Evolutionary conservation across 2,329 filamentous ascomycete species (phyloP).

Genomic region (Aspergillus brasiliensis): DNA sequence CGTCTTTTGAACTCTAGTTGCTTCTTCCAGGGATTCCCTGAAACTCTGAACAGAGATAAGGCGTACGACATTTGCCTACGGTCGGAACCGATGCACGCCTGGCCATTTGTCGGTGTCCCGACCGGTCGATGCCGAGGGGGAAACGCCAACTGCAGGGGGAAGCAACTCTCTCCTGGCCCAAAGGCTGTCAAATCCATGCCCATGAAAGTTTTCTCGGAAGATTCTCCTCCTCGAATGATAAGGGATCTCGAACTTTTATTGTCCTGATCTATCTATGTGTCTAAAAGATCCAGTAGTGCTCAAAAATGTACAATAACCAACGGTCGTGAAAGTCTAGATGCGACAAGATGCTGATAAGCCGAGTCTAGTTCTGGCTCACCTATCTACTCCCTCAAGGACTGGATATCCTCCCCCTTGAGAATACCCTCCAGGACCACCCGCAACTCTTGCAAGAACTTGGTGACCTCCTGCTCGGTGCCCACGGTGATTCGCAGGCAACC

Average conservation of each 20-base stretch:
- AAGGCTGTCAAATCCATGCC: background rate
- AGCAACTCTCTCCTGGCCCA: background rate
- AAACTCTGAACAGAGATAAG: background rate
- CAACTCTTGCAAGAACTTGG: constrained; percentile 72
- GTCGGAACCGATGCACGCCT: background rate
- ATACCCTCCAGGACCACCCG: constrained; percentile 53
- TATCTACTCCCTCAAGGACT: constrained; percentile 20
- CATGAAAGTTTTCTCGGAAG: background rate
- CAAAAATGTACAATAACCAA: constrained; percentile 3
- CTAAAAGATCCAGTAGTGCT: background rate
- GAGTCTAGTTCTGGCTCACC: background rate
- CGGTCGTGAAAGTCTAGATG: constrained; percentile 5
- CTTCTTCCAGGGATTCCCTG: background rate
- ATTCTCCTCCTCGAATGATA: background rate
- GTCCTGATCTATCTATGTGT: background rate
- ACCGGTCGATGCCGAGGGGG: background rate
- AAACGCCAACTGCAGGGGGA: background rate
- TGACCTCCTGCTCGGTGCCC: constrained; percentile 84
- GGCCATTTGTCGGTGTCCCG: background rate
- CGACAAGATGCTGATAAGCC: background rate
- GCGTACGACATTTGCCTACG: background rate
- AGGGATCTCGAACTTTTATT: background rate
- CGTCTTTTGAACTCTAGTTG: background rate
- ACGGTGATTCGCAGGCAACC: constrained; percentile 91
- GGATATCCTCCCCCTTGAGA: constrained; percentile 40